These are phyloP conservation scores for Westerdykella sp. DNA, from an alignment of 2,329 filamentous ascomycete genomes.

Conservation along the genomic window DNA sequence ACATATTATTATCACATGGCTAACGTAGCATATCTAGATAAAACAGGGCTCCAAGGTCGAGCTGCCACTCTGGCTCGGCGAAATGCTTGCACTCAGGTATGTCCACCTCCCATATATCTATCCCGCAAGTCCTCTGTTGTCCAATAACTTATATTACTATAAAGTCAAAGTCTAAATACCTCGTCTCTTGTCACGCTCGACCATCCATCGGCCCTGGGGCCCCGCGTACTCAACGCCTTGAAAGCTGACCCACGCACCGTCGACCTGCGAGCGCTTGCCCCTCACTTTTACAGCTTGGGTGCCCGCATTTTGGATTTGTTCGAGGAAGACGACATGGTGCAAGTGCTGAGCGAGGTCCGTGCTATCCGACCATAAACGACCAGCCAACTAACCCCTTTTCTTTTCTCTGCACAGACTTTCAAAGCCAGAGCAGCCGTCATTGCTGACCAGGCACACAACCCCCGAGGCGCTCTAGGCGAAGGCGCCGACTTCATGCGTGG, in stretches of 20 bases:
- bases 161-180: slow-evolving; percentile 31
- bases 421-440: slow-evolving; percentile 75
- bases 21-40: slow-evolving; percentile 46
- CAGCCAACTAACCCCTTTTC: background rate
- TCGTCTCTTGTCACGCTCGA: slow-evolving; percentile 60
- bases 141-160: background rate
- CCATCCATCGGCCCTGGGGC: slow-evolving; percentile 68
- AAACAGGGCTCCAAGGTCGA: slow-evolving; percentile 74
- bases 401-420: slow-evolving; percentile 54
- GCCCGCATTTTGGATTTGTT: slow-evolving; percentile 84
- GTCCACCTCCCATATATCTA: background rate
- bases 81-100: slow-evolving; percentile 76
- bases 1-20: background rate
- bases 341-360: slow-evolving; percentile 46
- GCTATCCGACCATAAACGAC: background rate
- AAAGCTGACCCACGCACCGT: slow-evolving; percentile 86
- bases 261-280: slow-evolving; percentile 72
- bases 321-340: slow-evolving; percentile 75
- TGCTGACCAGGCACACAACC: slow-evolving; percentile 82
- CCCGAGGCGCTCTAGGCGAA: slow-evolving; percentile 59
- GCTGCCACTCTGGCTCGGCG: slow-evolving; percentile 88
- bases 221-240: slow-evolving; percentile 78
- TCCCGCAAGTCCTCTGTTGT: background rate
- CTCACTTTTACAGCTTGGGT: slow-evolving; percentile 82
- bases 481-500: slow-evolving; percentile 78